phyloP scores from a whole-genome alignment of 345 rosid genomes.

The Eucalyptus cladocalyx region DNA sequence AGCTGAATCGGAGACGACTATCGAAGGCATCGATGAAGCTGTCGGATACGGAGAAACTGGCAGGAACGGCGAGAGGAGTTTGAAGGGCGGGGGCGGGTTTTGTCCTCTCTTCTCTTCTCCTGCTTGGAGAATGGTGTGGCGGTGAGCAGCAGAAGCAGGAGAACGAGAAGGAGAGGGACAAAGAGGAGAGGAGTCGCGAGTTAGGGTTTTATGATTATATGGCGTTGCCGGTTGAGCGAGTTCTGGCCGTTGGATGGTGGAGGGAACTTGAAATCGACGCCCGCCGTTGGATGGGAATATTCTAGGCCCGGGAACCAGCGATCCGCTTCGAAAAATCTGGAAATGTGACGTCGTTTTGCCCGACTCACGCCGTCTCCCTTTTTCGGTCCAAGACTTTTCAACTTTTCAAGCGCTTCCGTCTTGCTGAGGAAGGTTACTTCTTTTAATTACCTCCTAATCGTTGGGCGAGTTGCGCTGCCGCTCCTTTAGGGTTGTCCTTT shows the following conservation, averaged over 20 bases:
- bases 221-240: not conserved
- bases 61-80: not conserved
- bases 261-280: not conserved
- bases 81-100: not conserved
- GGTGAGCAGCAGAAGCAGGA: constrained; percentile 21
- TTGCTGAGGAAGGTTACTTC: not conserved
- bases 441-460: not conserved
- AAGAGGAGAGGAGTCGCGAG: not conserved
- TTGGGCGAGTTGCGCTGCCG: not conserved
- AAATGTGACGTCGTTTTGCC: not conserved
- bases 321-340: not conserved
- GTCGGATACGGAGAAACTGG: not conserved
- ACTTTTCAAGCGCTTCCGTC: not conserved
- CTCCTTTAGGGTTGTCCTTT: not conserved
- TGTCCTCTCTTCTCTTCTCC: constrained; percentile 5
- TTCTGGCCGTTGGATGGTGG: constrained; percentile 18
- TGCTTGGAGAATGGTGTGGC: constrained; percentile 1
- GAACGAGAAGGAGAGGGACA: not conserved
- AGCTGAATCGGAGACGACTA: not conserved
- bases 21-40: constrained; percentile 41
- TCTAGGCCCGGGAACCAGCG: not conserved
- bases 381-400: not conserved
- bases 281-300: constrained; percentile 11
- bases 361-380: not conserved
- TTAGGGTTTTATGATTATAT: constrained; percentile 20